Conservation (phyloP, 2,329 filamentous ascomycete genomes). For the Penicillium glabrum region DNA sequence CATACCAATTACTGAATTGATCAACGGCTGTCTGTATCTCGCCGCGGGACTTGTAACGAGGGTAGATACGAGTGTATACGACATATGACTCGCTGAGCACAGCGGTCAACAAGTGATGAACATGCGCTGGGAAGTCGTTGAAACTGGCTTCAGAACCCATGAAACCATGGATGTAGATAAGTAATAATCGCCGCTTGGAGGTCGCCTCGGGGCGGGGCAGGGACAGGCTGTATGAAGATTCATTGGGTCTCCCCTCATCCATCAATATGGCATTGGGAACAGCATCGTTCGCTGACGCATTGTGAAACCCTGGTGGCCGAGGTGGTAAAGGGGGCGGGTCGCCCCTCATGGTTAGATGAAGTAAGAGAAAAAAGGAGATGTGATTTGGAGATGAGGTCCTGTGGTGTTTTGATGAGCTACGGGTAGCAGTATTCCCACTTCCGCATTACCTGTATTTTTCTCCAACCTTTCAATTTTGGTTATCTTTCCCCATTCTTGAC, state of each 20-base stretch:
- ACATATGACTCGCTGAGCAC: constrained; percentile 70
- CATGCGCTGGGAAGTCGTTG: constrained; percentile 80
- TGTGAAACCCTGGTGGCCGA: neutral
- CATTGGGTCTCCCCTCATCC: neutral
- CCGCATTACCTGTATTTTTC: neutral
- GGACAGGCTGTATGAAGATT: neutral
- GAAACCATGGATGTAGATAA: constrained; percentile 88
- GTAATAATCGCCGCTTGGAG: constrained; percentile 53
- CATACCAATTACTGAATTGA: constrained; percentile 75
- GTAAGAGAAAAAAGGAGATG: neutral
- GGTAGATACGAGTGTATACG: constrained; percentile 73
- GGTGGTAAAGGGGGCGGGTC: neutral
- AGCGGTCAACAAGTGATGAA: constrained; percentile 71
- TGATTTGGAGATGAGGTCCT: neutral
- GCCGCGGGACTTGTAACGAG: constrained; percentile 44
- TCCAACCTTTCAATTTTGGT: neutral
- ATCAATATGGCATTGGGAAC: neutral
- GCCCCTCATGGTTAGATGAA: neutral
- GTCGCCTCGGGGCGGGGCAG: neutral
- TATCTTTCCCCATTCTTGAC: neutral
- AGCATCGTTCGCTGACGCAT: neutral
- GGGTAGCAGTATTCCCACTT: neutral
- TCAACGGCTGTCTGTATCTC: constrained; percentile 67
- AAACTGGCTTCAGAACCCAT: constrained; percentile 88
- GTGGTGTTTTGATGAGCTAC: neutral